Percentiles rank a stretch among this genome's conserved stretches.
Conservation (phyloP, 441 rosid genomes). For the Aquilaria agallochum region DNA sequence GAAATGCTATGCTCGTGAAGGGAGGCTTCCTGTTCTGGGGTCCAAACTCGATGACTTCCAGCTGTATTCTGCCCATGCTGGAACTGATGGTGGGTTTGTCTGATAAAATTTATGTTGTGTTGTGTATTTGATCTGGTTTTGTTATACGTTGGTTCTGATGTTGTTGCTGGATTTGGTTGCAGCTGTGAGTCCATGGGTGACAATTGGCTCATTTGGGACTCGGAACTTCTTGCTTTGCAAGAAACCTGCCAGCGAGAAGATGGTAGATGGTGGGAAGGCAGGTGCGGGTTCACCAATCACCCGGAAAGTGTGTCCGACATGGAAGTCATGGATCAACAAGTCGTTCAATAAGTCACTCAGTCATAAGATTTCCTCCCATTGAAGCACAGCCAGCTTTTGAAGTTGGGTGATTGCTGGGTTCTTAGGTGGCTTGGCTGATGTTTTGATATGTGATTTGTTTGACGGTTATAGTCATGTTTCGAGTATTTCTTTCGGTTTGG, state of each 20-base stretch:
- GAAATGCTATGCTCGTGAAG: conserved; percentile 89
- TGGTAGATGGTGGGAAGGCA: conserved; percentile 24
- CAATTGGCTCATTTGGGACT: conserved; percentile 71
- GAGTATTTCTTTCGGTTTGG: too few relatives aligned
- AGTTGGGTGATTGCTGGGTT: too few relatives aligned
- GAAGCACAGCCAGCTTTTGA: neutral
- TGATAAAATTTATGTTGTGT: neutral
- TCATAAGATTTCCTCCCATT: conserved; percentile 65
- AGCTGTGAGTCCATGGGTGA: conserved; percentile 72
- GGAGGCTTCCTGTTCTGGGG: conserved; percentile 85
- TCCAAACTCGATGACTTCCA: conserved; percentile 64
- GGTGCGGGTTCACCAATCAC: conserved; percentile 21
- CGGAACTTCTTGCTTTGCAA: conserved; percentile 86
- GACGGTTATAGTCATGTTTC: too few relatives aligned
- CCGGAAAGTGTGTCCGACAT: conserved; percentile 60
- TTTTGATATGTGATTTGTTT: too few relatives aligned
- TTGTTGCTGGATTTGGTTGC: conserved; percentile 15
- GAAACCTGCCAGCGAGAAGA: conserved; percentile 56
- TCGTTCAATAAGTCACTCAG: conserved; percentile 47
- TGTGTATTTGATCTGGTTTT: neutral
- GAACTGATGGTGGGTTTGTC: conserved; percentile 49
- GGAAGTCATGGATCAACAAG: conserved; percentile 80
- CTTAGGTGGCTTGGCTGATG: too few relatives aligned
- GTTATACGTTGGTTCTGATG: conserved; percentile 1
- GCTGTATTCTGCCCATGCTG: conserved; percentile 67